phyloP scores from a whole-genome alignment of 345 rosid genomes.

The Citrus medica region DNA sequence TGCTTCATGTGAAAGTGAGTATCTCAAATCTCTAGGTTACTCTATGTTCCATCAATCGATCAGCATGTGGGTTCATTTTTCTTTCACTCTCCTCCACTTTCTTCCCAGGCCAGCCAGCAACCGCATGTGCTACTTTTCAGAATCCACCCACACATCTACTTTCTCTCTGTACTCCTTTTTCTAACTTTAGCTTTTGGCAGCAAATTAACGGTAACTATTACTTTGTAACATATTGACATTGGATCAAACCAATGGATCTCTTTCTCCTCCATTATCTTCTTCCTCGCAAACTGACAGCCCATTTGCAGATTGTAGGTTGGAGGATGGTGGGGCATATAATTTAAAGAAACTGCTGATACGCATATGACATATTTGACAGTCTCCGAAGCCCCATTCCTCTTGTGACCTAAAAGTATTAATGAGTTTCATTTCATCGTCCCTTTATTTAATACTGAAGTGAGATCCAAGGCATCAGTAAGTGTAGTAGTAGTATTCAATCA shows the following conservation, averaged over 20 bases:
- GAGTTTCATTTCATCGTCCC: not conserved
- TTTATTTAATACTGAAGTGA: not conserved
- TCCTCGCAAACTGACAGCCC: not conserved
- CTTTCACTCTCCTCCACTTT: not conserved
- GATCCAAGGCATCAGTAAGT: not conserved
- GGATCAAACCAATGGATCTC: not conserved
- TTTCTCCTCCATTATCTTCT: not conserved
- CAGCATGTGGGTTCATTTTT: constrained; percentile 4
- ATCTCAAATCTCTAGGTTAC: not conserved
- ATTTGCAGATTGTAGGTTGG: not conserved
- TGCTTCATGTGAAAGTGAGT: not conserved
- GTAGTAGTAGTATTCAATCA: not conserved
- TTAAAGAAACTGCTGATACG: not conserved
- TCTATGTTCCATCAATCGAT: not conserved
- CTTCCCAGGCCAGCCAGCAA: not conserved
- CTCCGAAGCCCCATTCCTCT: not conserved
- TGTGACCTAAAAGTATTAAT: not conserved
- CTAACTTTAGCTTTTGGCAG: constrained; percentile 24
- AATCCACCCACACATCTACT: constrained; percentile 26
- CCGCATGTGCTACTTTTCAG: constrained; percentile 55
- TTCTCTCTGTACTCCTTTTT: not conserved
- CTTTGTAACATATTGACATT: not conserved
- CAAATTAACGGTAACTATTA: not conserved
- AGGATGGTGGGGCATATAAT: not conserved
- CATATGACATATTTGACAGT: too few species aligned